Percentiles rank a stretch among this genome's conserved stretches.
Conservation (phyloP, 768 basidiomycete genomes). For the Mycena alexandri region DNA sequence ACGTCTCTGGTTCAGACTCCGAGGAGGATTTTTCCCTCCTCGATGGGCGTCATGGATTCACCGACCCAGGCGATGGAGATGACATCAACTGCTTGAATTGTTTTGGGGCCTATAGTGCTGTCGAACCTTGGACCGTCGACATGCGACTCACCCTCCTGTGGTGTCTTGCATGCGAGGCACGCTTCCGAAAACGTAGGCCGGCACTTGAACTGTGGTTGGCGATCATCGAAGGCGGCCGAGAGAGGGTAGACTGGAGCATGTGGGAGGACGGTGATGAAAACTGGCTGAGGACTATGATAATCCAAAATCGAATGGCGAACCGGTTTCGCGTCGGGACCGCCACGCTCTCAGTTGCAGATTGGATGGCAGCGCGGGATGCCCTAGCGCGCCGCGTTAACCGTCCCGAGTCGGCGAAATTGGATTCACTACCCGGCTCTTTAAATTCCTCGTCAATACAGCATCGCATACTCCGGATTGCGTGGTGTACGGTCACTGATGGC, state of each 20-base stretch:
- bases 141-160: slow-evolving; percentile 34
- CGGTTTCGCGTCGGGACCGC: slow-evolving; percentile 13
- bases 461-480: slow-evolving; percentile 32
- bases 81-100: slow-evolving; percentile 22
- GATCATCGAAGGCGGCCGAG: slow-evolving; percentile 24
- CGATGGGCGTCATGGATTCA: neutral
- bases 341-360: slow-evolving; percentile 23
- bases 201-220: slow-evolving; percentile 33
- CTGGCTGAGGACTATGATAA: slow-evolving; percentile 28
- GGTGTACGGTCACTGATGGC: slow-evolving; percentile 30
- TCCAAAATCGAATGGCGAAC: slow-evolving; percentile 17
- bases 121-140: slow-evolving; percentile 30
- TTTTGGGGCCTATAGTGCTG: slow-evolving; percentile 13
- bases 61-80: slow-evolving; percentile 9
- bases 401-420: neutral
- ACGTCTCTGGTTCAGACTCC: neutral
- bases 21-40: slow-evolving; percentile 9
- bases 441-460: slow-evolving; percentile 21
- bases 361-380: slow-evolving; percentile 22
- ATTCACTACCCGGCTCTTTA: neutral
- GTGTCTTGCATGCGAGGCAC: slow-evolving; percentile 34
- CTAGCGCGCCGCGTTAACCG: slow-evolving; percentile 16
- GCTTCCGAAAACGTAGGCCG: slow-evolving; percentile 12
- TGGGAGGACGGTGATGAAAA: slow-evolving; percentile 34
- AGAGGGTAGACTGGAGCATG: slow-evolving; percentile 31